These are phyloP conservation scores for Heterobasidion parviporum DNA, from an alignment of 1,284 basidiomycete species.

Conservation along the genomic window DNA sequence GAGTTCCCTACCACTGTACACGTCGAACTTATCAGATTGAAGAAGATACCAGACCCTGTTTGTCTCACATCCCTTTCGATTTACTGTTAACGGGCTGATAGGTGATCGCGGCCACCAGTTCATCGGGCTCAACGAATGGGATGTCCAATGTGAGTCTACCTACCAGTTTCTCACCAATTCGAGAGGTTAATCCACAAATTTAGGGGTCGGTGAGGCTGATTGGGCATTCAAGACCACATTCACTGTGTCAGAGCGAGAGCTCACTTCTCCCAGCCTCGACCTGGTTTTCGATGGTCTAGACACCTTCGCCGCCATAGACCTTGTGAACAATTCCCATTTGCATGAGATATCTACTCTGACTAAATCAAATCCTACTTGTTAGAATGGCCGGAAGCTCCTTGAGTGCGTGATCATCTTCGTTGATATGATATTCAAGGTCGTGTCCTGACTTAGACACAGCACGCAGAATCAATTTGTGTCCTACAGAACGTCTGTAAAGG, in stretches of 20 bases:
- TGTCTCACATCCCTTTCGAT: conserved; percentile 15
- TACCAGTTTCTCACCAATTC: not conserved
- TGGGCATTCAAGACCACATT: conserved; percentile 82
- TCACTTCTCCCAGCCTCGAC: conserved; percentile 46
- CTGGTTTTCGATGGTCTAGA: conserved; percentile 85
- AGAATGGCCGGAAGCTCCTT: conserved; percentile 68
- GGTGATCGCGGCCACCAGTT: conserved; percentile 34
- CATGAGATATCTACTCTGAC: not conserved
- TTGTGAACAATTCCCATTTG: conserved; percentile 38
- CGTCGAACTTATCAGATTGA: conserved; percentile 67
- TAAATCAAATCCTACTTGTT: not conserved
- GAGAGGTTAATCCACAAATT: no score
- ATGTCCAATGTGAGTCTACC: conserved; percentile 65
- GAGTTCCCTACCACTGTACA: conserved; percentile 79
- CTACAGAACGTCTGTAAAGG: conserved; percentile 54
- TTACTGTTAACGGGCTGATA: not conserved
- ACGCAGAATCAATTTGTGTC: conserved; percentile 75
- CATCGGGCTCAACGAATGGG: conserved; percentile 74
- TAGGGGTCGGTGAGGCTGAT: conserved; percentile 81
- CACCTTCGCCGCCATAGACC: conserved; percentile 65
- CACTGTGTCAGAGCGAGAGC: conserved; percentile 37
- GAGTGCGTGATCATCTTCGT: conserved; percentile 30
- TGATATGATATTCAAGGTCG: not conserved
- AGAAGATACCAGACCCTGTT: conserved; percentile 77
- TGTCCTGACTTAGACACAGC: conserved; percentile 21